Evolutionary conservation across 108 stramenopile species (phyloP), one percentile per base, ranked within the genome.

Genomic region (Aurantiochytrium sp.): DNA sequence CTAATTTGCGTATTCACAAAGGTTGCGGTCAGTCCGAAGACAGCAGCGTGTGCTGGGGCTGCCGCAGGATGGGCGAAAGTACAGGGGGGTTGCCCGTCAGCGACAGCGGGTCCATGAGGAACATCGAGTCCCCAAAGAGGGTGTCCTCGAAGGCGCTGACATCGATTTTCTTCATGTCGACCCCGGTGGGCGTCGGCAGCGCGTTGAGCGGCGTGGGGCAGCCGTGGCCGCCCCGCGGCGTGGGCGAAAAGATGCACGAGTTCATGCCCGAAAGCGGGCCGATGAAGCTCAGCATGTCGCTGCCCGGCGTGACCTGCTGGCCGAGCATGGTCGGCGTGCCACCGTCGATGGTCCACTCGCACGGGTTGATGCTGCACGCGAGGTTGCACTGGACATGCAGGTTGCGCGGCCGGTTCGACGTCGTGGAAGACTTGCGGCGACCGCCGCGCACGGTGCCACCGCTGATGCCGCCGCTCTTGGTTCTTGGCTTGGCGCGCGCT

Each of bases 141-240:
- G 21, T 17, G 2, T 81, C 73, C 6, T 81, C 73, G 42, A 81
- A 48, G 39, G 17, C 42, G 34, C 32, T 34, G 0, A 65, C 59
- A 81, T 81, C 73, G 32, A 81, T 41, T 24, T 81, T 81, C 39
- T 81, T 81, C 42, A 81, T 81, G 42, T 81, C 73, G 24, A 48
- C 42, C 6, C 42, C 73, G 32, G 73, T 81, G 15, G 73, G 73
- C n/a, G 73, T 81, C 12, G 73, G 73, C 27, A 81, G 1, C 17
- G 73, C 73, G 1, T 81, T 81, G 73, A 81, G 45, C n/a, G 73
- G 73, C 12, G 73, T 81, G 12, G 39, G 73, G 39, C 39, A 81
- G 39, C 73, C 45, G 42, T 48, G 39, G 12, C 73, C 73, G 39
- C 45, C 42, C 6, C 73, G 73, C 6, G 73, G 73, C 39, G 73